phyloP scores from a whole-genome alignment of 2,329 filamentous ascomycete species.

The Dothiorella sarmentorum region DNA sequence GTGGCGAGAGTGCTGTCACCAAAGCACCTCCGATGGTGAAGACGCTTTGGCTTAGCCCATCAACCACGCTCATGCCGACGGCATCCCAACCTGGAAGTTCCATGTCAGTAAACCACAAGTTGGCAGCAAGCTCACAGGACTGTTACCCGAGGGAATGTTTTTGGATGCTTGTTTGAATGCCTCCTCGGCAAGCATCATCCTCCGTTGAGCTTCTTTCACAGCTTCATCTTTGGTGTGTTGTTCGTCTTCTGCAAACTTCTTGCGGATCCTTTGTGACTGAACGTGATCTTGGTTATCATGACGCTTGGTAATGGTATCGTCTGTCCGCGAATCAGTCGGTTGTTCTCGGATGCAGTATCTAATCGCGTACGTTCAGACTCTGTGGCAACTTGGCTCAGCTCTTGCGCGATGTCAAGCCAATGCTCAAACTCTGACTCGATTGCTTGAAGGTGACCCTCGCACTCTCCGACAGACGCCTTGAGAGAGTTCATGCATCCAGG shows the following conservation, averaged over 20 bases:
- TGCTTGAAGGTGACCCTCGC: background rate
- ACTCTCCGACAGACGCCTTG: background rate
- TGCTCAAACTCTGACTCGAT: background rate
- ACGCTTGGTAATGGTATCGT: background rate
- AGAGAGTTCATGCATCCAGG: background rate
- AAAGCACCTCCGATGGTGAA: background rate
- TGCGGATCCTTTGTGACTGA: background rate
- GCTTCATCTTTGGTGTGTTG: background rate
- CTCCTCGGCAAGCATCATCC: slow-evolving; percentile 4
- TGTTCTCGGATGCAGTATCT: too few relatives aligned
- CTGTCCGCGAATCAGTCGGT: too few relatives aligned
- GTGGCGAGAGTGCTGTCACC: background rate
- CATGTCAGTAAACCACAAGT: background rate
- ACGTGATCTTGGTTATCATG: background rate
- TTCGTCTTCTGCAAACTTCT: background rate
- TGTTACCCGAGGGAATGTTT: background rate
- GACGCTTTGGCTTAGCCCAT: background rate
- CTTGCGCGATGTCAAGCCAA: slow-evolving; percentile 4
- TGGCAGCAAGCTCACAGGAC: too few relatives aligned
- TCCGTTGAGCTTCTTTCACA: background rate
- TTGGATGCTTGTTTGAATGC: slow-evolving; percentile 1
- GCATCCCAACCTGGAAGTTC: background rate
- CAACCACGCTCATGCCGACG: background rate
- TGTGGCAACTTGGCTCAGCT: slow-evolving; percentile 1
- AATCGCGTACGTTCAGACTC: slow-evolving; percentile 4